Evolutionary conservation across 164 flowering plant species (phyloP).

Genomic region (grape (Vitis vinifera)): ASM3070453v1 NC_081809.1:2953501-2954000

Average conservation of each 20-base stretch:
- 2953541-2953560: slow-evolving; percentile 33
- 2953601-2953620: slow-evolving; percentile 12
- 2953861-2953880: slow-evolving; percentile 38
- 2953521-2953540: slow-evolving; percentile 8
- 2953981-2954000: slow-evolving; percentile 41
- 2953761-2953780: slow-evolving; percentile 29
- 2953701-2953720: slow-evolving; percentile 22
- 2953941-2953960: slow-evolving; percentile 40
- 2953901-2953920: slow-evolving; percentile 19
- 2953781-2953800: slow-evolving; percentile 34
- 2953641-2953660: slow-evolving; percentile 21
- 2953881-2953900: slow-evolving; percentile 23
- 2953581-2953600: slow-evolving; percentile 28
- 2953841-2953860: slow-evolving; percentile 21
- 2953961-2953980: slow-evolving; percentile 43
- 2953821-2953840: slow-evolving; percentile 26
- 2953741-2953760: slow-evolving; percentile 22
- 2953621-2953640: no score
- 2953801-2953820: slow-evolving; percentile 26
- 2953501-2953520: no score
- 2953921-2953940: slow-evolving; percentile 27
- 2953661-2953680: not conserved
- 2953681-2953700: slow-evolving; percentile 18
- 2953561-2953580: slow-evolving; percentile 2
- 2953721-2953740: slow-evolving; percentile 27